Conservation (phyloP, 1,139 yeast genomes). For the Pichia sp. region DNA sequence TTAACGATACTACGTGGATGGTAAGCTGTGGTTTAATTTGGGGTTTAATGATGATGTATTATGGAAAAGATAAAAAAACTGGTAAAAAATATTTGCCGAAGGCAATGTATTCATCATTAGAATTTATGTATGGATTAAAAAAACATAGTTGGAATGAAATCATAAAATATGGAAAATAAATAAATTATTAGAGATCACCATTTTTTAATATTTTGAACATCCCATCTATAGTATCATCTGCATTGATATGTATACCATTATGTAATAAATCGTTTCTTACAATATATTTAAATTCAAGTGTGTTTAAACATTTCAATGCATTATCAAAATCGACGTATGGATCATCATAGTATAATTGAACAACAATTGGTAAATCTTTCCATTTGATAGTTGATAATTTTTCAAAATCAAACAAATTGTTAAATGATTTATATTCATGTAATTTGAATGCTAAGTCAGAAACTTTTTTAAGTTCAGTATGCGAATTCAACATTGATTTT, state of each 20-base stretch:
- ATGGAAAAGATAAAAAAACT: slow-evolving; percentile 41
- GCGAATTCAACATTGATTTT: slow-evolving; percentile 45
- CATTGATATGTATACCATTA: slow-evolving; percentile 34
- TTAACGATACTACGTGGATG: slow-evolving; percentile 51
- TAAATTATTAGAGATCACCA: background rate
- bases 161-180: slow-evolving; percentile 19
- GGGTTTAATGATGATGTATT: slow-evolving; percentile 72
- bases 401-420: slow-evolving; percentile 38
- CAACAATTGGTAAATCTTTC: slow-evolving; percentile 41
- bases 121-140: slow-evolving; percentile 57
- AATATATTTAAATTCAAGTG: slow-evolving; percentile 35
- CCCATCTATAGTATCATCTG: background rate
- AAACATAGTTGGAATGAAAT: slow-evolving; percentile 24
- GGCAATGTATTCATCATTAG: slow-evolving; percentile 65
- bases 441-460: background rate
- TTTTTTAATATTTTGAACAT: background rate
- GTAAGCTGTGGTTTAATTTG: slow-evolving; percentile 63
- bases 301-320: slow-evolving; percentile 29
- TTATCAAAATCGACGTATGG: slow-evolving; percentile 49
- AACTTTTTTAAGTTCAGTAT: slow-evolving; percentile 31
- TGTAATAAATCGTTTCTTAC: slow-evolving; percentile 49
- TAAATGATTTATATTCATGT: slow-evolving; percentile 24
- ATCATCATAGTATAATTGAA: slow-evolving; percentile 45
- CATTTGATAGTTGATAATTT: slow-evolving; percentile 23
- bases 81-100: slow-evolving; percentile 38